A percentile compares a stretch with the other conserved stretches of the same genome.
Evolutionary conservation across 2,329 filamentous ascomycete species (phyloP).

Genomic region (Aureobasidium sp.): DNA sequence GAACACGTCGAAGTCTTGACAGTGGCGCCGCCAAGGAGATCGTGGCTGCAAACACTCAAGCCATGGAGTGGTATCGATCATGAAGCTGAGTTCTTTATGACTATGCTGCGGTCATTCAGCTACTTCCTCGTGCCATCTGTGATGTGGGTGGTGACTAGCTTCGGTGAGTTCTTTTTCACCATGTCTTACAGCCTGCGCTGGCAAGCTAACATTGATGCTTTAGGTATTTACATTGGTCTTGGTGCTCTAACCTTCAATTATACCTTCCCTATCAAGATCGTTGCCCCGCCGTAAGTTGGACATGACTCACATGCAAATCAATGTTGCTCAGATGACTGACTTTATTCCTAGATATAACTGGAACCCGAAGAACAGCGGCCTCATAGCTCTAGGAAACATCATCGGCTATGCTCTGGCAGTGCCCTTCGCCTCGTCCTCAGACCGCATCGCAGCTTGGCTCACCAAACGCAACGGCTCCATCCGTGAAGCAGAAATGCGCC

Average conservation of each 20-base stretch:
- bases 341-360: conserved; percentile 21
- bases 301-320: too few relatives aligned
- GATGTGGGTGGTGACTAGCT: conserved; percentile 32
- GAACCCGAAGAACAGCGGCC: conserved; percentile 24
- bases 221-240: conserved; percentile 31
- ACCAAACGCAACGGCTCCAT: conserved; percentile 24
- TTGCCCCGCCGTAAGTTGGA: conserved; percentile 23
- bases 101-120: conserved; percentile 28
- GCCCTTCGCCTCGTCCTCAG: conserved; percentile 27
- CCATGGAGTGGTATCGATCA: conserved; percentile 29
- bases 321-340: too few relatives aligned
- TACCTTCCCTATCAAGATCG: conserved; percentile 31
- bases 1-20: conserved; percentile 24
- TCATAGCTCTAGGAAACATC: conserved; percentile 30
- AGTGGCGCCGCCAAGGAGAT: conserved; percentile 23
- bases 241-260: conserved; percentile 34
- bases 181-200: too few relatives aligned
- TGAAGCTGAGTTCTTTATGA: conserved; percentile 31
- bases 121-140: conserved; percentile 33
- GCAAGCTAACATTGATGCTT: too few relatives aligned
- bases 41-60: conserved; percentile 27
- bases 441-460: conserved; percentile 26
- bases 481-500: conserved; percentile 28
- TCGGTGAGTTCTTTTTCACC: conserved; percentile 19
- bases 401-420: conserved; percentile 31